These are phyloP conservation scores for Capronia coronata DNA, from an alignment of 2,329 filamentous ascomycete genomes.

Conservation along the genomic window DNA sequence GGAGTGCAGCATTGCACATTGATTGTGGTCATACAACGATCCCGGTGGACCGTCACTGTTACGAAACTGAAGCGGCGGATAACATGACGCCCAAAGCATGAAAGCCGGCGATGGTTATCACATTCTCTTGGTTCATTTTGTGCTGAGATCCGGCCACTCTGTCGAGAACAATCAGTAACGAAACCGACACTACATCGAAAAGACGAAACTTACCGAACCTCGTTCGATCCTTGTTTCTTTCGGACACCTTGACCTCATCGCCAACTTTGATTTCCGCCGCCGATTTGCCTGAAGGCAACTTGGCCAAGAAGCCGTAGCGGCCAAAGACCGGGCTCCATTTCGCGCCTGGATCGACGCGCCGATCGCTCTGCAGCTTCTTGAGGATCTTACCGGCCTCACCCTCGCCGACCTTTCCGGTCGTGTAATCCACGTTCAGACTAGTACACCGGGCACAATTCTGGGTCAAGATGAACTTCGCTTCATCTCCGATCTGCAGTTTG, in stretches of 20 bases:
- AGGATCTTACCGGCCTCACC: constrained; percentile 56
- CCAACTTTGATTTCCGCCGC: constrained; percentile 47
- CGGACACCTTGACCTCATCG: constrained; percentile 50
- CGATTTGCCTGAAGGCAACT: constrained; percentile 28
- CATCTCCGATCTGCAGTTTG: constrained; percentile 45
- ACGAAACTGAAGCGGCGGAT: background rate
- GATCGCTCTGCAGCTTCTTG: constrained; percentile 64
- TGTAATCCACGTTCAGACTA: constrained; percentile 66
- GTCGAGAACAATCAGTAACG: background rate
- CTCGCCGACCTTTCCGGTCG: constrained; percentile 53
- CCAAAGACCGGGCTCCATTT: constrained; percentile 68
- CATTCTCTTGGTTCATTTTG: constrained; percentile 11
- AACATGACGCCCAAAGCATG: background rate
- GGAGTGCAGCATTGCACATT: background rate
- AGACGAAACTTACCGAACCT: constrained; percentile 46
- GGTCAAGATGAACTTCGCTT: constrained; percentile 51
- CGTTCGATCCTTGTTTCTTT: constrained; percentile 47
- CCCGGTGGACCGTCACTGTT: too few relatives aligned
- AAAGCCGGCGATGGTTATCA: background rate
- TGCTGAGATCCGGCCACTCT: constrained; percentile 24
- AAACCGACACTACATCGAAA: constrained; percentile 2
- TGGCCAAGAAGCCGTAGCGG: constrained; percentile 59
- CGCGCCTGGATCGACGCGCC: constrained; percentile 61
- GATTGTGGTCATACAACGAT: background rate
- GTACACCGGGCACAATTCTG: constrained; percentile 64